Evolutionary conservation across 768 basidiomycete species (phyloP), one percentile per base, ranked within the genome.

Genomic region (Leccinum variicolor): DNA sequence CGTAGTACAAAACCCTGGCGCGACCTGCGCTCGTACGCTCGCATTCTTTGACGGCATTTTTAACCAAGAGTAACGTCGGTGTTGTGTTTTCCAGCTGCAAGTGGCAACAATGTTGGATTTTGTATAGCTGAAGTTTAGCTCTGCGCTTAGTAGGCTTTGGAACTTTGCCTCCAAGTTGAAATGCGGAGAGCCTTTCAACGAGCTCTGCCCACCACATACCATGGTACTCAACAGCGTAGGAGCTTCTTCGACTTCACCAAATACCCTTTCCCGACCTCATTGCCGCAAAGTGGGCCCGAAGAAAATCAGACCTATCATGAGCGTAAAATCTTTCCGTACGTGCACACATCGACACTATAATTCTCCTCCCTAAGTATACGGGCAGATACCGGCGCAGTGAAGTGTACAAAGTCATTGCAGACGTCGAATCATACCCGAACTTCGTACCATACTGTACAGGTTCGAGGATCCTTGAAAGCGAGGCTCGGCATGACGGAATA

Each of bases 391-490:
- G 77, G 17, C 86, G 81, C 60, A 77, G 78, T 52, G 84, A 97
- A 71, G 79, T 98, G 4, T 98, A 95, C 74, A 75, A 84, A 8
- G 73, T 98, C 58, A 92, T 99, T 54, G 83, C 94, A 14, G 87
- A 98, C 73, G 89, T 98, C 26, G 84, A 79, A 15, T 90, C 90
- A 2, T 99, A 98, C 71, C 81, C 85, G 10, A 77, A 75, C 57
- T 99, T 98, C 70, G 77, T 99, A 53, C 96, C 97, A 6, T 96
- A 91, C 72, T 97, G 95, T 75, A 84, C 82, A 13, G 76, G 77
- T 21, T 89, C 93, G 5, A 82, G 82, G 23, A 79, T 95, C 55
- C 75, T 95, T 39, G 52, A 62, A 47, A 63, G 57, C 57, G 53
- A 55, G 29, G 14, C 57, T 62, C 41, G 63, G 67, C 60, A 69